phyloP scores from a whole-genome alignment of 148 eudicot genomes.

The Rhododendron henanense region DNA sequence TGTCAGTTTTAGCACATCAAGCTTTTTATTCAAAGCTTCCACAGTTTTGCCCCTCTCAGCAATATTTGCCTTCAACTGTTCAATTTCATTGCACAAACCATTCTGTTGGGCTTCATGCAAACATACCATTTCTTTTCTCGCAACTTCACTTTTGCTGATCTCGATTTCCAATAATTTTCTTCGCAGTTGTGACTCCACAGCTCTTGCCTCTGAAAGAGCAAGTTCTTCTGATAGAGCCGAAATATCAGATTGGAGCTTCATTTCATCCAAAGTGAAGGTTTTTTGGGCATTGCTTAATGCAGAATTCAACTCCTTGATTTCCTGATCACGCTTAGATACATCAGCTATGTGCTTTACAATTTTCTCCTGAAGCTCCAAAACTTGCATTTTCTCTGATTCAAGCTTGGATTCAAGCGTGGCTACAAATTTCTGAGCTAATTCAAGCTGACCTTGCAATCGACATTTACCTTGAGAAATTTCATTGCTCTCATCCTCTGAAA shows the following conservation, averaged over 20 bases:
- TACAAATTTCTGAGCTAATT: slow-evolving; percentile 28
- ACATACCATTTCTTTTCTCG: slow-evolving; percentile 30
- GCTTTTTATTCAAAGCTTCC: slow-evolving; percentile 45
- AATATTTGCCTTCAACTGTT: slow-evolving; percentile 31
- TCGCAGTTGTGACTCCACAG: slow-evolving; percentile 30
- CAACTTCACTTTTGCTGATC: slow-evolving; percentile 30
- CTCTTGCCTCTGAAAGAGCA: slow-evolving; percentile 24
- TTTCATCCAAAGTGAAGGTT: slow-evolving; percentile 36
- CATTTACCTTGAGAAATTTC: slow-evolving; percentile 22
- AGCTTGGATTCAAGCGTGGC: slow-evolving; percentile 40
- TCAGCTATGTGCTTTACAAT: slow-evolving; percentile 27
- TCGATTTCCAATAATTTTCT: slow-evolving; percentile 33
- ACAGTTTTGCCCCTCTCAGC: slow-evolving; percentile 24
- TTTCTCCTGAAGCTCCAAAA: slow-evolving; percentile 45
- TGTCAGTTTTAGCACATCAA: slow-evolving; percentile 47
- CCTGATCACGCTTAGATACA: slow-evolving; percentile 28
- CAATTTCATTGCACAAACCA: slow-evolving; percentile 33
- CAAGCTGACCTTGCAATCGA: slow-evolving; percentile 35
- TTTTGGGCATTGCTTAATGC: slow-evolving; percentile 36
- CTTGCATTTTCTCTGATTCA: slow-evolving; percentile 38
- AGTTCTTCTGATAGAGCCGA: slow-evolving; percentile 36
- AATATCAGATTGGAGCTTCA: slow-evolving; percentile 37
- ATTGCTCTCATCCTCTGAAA: slow-evolving; percentile 27
- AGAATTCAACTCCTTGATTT: slow-evolving; percentile 42
- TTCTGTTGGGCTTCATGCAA: slow-evolving; percentile 37